phyloP scores from a whole-genome alignment of 2,329 filamentous ascomycete species.

The Aspergillus spinulosporus region DNA sequence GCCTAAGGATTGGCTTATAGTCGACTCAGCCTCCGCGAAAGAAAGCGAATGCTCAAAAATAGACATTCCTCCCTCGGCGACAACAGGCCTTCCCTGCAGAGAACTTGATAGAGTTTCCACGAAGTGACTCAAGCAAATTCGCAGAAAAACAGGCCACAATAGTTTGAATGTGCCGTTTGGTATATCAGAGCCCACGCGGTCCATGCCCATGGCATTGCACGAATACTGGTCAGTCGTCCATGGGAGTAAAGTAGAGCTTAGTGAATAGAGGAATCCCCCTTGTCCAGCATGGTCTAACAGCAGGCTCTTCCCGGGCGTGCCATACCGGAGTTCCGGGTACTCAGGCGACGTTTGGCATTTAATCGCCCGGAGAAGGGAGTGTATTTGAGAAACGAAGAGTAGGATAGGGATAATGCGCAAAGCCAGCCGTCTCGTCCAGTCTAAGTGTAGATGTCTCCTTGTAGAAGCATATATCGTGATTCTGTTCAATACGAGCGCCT shows the following conservation, averaged over 20 bases:
- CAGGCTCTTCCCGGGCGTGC: conserved; percentile 63
- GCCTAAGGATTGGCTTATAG: conserved; percentile 76
- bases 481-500: conserved; percentile 83
- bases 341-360: conserved; percentile 85
- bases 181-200: conserved; percentile 57
- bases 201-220: conserved; percentile 75
- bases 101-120: conserved; percentile 86
- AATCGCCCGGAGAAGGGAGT: conserved; percentile 74
- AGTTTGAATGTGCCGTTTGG: conserved; percentile 76
- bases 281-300: conserved; percentile 69
- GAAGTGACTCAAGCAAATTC: conserved; percentile 72
- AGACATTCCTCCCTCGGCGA: conserved; percentile 91
- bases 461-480: conserved; percentile 93
- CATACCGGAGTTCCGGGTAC: conserved; percentile 69
- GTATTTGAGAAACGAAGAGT: conserved; percentile 67
- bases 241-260: conserved; percentile 71
- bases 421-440: conserved; percentile 69
- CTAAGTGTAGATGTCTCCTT: conserved; percentile 72
- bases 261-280: conserved; percentile 67
- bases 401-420: conserved; percentile 71
- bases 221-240: conserved; percentile 73
- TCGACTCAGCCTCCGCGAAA: conserved; percentile 91
- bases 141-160: conserved; percentile 53
- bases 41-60: conserved; percentile 94
- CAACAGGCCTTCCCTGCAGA: conserved; percentile 75